Evolutionary conservation across 2,329 filamentous ascomycete genomes (phyloP), one percentile per base, ranked within the genome.

Genomic region (Diplodia seriata): DNA sequence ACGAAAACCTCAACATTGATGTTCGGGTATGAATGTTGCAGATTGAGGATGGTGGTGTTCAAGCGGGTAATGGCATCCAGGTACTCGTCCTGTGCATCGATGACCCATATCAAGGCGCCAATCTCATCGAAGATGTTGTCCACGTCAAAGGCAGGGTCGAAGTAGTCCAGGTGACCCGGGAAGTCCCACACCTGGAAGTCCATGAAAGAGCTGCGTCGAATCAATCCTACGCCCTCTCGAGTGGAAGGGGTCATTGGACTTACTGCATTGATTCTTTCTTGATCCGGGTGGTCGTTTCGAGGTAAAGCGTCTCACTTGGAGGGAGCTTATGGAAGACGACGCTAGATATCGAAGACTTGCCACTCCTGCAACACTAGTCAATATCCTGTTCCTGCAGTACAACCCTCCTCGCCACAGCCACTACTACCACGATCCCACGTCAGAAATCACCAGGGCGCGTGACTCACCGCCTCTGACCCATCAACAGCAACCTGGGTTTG

Each of bases 321-420:
- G 94, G 93, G 76, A 98, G 89, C 78, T 99, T 99, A 81, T 98
- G 94, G 76, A 99, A 98, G n/a, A 99, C 94, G 57, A 99, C 96
- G 76, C 93, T 98, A 31, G 94, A 95, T 77, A 99, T 98, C 6
- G 95, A 99, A 0, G 95, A 98, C 78, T 99, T 99, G 69, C 95
- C 95, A 76, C 94, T 97, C 82, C 95, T 99, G 72, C 31, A 71
- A 56, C 36, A 54, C 29, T 50, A 65, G 23, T 68, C 67, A 68
- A 43, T 51, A 33, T 53, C 66, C 36, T 54, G 31, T 31, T 49
- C 20, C 38, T 56, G 55, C 61, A 18, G 51, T 61, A 33, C 40
- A 43, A 59, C 57, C 57, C 26, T 62, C 40, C 57, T 18, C 57
- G 40, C 40, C 57, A 38, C 50, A 63, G 56, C 36, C 36, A 54